These are phyloP conservation scores for Vitis hybrid DNA, from an alignment of 177 flowering plant species.

Conservation along the genomic window DNA sequence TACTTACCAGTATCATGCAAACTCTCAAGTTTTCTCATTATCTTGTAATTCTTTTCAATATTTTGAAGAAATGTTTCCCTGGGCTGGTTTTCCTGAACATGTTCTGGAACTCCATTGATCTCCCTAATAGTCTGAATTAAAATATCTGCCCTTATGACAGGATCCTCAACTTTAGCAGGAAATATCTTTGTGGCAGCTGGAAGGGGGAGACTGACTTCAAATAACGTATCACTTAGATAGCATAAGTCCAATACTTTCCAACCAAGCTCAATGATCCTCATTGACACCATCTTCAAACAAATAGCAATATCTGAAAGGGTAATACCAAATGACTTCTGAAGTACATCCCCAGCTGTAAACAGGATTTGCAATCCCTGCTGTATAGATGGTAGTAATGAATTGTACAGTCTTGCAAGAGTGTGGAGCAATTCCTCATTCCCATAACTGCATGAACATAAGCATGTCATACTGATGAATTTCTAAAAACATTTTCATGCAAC, in stretches of 20 bases:
- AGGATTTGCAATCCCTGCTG: conserved; percentile 53
- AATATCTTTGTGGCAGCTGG: conserved; percentile 70
- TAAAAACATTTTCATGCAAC: too few species aligned
- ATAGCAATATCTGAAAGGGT: conserved; percentile 35
- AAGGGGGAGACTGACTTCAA: conserved; percentile 37
- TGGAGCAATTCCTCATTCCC: conserved; percentile 77
- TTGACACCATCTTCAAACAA: conserved; percentile 67
- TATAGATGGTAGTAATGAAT: conserved; percentile 76
- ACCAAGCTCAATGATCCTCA: conserved; percentile 65
- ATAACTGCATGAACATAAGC: conserved; percentile 38
- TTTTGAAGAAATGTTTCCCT: conserved; percentile 64
- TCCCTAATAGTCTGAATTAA: conserved; percentile 77
- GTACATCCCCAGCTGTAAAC: conserved; percentile 23
- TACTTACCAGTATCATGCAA: conserved; percentile 55
- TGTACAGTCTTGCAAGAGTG: conserved; percentile 71
- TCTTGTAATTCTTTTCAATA: conserved; percentile 44
- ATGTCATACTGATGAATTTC: too few species aligned
- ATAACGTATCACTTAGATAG: conserved; percentile 62
- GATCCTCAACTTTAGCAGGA: conserved; percentile 89
- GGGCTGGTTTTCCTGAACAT: conserved; percentile 30
- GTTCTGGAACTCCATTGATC: conserved; percentile 42
- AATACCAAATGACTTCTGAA: conserved; percentile 23
- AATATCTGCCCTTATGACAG: conserved; percentile 82
- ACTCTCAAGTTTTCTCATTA: conserved; percentile 45
- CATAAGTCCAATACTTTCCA: conserved; percentile 79